phyloP scores from a whole-genome alignment of 75 land plant species.

The Pinus tabuliformis region DNA sequence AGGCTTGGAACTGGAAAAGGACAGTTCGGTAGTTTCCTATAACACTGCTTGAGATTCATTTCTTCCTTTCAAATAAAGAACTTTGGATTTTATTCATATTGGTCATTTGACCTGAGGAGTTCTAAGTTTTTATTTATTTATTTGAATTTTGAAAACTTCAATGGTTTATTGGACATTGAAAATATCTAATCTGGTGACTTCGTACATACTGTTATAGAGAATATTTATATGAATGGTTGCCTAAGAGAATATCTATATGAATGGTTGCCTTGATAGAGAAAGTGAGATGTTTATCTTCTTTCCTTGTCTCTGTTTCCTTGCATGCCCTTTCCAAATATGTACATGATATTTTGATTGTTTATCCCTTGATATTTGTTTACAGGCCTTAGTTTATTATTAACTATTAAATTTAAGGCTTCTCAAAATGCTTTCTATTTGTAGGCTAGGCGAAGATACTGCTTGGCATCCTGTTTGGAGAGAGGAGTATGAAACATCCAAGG shows the following conservation, averaged over 20 bases:
- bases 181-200: neutral
- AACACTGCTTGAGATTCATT: neutral
- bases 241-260: neutral
- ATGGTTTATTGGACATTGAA: neutral
- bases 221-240: neutral
- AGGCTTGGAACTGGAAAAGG: too few species aligned
- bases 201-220: neutral
- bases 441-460: slow-evolving; percentile 90
- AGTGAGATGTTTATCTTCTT: neutral
- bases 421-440: slow-evolving; percentile 10
- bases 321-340: neutral
- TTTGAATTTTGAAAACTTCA: neutral
- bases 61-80: neutral
- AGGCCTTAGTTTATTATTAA: neutral
- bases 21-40: too few species aligned
- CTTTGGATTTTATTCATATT: neutral
- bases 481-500: slow-evolving; percentile 46
- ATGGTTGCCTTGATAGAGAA: neutral
- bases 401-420: neutral
- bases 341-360: neutral
- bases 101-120: neutral
- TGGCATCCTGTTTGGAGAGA: slow-evolving; percentile 82
- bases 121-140: neutral
- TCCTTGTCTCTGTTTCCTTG: neutral
- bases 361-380: neutral